Evolutionary conservation across 257 asterid genomes (phyloP).

Genomic region (Ajuga chamaepitys): DNA sequence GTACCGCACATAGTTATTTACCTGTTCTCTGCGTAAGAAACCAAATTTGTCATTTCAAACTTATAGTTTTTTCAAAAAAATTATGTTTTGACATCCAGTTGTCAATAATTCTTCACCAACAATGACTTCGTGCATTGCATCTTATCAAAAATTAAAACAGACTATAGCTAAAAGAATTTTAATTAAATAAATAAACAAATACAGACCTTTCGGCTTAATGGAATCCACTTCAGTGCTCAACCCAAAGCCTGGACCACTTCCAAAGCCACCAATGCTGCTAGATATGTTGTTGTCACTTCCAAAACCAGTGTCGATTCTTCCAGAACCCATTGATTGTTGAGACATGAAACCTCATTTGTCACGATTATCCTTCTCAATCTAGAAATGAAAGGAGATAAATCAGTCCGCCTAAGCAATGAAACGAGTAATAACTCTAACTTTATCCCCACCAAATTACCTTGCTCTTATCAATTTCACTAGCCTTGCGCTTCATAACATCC

Average conservation of each 20-base stretch:
- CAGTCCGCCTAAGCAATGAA: slow-evolving; percentile 24
- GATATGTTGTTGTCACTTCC: slow-evolving; percentile 60
- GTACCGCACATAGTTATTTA: not conserved
- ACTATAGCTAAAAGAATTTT: too few relatives aligned
- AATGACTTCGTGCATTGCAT: not conserved
- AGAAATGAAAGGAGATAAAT: slow-evolving; percentile 6
- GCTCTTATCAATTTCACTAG: slow-evolving; percentile 91
- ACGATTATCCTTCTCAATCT: slow-evolving; percentile 75
- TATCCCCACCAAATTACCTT: slow-evolving; percentile 41
- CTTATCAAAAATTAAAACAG: not conserved
- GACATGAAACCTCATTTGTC: slow-evolving; percentile 70
- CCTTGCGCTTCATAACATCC: slow-evolving; percentile 89
- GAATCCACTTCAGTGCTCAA: slow-evolving; percentile 59
- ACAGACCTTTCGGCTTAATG: slow-evolving; percentile 66
- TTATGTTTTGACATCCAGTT: not conserved
- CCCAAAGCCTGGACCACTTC: slow-evolving; percentile 58
- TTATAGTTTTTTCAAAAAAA: not conserved
- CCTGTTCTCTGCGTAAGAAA: not conserved
- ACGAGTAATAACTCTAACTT: slow-evolving; percentile 2
- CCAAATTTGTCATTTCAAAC: not conserved
- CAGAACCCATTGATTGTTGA: slow-evolving; percentile 69
- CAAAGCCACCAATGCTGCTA: slow-evolving; percentile 50
- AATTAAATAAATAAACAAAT: not conserved
- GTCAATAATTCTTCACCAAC: not conserved
- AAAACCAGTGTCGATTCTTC: slow-evolving; percentile 64